A percentile compares a stretch with the other conserved stretches of the same genome.
These are phyloP conservation scores for Cladosporium sp. DNA, from an alignment of 2,329 filamentous ascomycete genomes.

Conservation along the genomic window DNA sequence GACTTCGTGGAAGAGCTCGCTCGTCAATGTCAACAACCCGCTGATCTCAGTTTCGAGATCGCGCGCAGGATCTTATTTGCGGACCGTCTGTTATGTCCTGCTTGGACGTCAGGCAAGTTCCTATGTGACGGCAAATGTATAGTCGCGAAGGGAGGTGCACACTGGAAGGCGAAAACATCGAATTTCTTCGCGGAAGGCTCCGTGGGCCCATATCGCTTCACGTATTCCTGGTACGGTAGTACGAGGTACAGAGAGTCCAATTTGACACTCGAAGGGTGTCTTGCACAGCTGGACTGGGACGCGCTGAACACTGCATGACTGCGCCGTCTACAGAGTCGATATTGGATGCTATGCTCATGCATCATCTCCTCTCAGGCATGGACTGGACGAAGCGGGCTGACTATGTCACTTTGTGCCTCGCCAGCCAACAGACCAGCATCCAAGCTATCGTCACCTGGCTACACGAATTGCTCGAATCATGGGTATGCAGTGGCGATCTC, in stretches of 20 bases:
- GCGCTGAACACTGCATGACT: neutral
- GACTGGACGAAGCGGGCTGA: neutral
- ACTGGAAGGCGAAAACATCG: neutral
- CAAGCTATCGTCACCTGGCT: neutral
- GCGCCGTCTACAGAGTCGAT: neutral
- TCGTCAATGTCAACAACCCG: neutral
- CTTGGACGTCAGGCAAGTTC: neutral
- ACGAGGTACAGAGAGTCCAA: neutral
- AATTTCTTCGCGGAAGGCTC: neutral
- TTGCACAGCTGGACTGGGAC: neutral
- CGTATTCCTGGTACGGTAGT: neutral
- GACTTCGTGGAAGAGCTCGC: neutral
- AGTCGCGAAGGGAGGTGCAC: neutral
- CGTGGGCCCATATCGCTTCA: neutral
- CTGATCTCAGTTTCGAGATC: neutral
- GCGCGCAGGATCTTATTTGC: neutral
- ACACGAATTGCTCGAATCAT: neutral
- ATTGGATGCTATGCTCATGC: neutral
- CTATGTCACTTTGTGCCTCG: neutral
- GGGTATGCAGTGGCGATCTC: neutral
- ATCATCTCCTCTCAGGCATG: neutral
- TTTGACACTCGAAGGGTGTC: neutral
- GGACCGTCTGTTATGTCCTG: neutral
- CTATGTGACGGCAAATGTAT: neutral
- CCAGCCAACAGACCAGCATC: neutral